Conservation (phyloP, 169 alveolate species). For the Cryptosporidium meleagridis region DNA sequence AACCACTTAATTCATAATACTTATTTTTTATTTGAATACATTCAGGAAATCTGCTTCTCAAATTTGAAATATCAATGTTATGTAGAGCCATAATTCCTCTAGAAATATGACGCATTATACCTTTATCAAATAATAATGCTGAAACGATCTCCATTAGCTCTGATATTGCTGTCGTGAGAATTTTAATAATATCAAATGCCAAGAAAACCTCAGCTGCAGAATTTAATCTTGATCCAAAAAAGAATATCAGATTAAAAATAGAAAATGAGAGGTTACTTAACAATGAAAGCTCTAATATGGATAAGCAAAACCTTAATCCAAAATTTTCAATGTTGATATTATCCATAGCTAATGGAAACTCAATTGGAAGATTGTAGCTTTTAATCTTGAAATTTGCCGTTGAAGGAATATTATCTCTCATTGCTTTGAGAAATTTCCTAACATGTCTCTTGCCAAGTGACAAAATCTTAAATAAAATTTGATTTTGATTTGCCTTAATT, state of each 20-base stretch:
- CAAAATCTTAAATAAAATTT: not conserved
- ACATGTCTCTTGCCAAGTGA: not conserved
- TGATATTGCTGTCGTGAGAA: not conserved
- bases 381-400: not conserved
- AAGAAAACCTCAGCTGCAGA: constrained; percentile 7
- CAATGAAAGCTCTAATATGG: not conserved
- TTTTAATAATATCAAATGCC: constrained; percentile 1
- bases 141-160: not conserved
- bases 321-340: not conserved
- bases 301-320: not conserved
- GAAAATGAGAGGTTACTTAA: not conserved
- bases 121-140: not conserved
- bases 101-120: not conserved
- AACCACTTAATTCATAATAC: not conserved
- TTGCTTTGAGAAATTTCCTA: not conserved
- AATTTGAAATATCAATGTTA: not conserved
- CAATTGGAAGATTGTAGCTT: not conserved
- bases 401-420: not conserved
- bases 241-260: not conserved
- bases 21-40: not conserved
- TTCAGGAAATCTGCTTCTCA: not conserved
- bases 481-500: not conserved
- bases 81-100: not conserved
- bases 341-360: not conserved
- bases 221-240: constrained; percentile 5